A percentile compares a stretch with the other conserved stretches of the same genome.
phyloP scores from a whole-genome alignment of 1,284 basidiomycete species.

The Trametes polyzona region DNA sequence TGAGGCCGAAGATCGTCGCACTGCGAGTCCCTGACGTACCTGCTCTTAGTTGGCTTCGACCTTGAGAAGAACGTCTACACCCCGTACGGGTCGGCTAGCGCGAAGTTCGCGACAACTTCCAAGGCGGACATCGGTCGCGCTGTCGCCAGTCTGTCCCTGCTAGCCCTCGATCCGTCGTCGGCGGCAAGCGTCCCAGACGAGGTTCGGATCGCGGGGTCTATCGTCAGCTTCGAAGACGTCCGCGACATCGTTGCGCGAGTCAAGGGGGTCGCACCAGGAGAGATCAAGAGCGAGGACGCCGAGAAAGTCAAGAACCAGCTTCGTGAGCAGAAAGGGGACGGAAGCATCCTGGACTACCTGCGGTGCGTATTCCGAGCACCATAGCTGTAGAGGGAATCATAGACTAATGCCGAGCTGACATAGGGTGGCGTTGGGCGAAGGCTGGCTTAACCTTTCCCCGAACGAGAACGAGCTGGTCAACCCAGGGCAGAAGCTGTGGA shows the following conservation, averaged over 20 bases:
- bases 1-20: not conserved
- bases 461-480: constrained; percentile 37
- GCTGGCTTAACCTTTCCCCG: constrained; percentile 29
- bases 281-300: constrained; percentile 20
- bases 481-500: constrained; percentile 32
- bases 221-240: constrained; percentile 23
- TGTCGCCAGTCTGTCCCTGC: constrained; percentile 29
- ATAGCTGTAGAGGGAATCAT: not conserved
- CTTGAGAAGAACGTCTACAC: constrained; percentile 23
- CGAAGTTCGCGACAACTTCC: constrained; percentile 27
- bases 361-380: constrained; percentile 10
- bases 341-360: constrained; percentile 13
- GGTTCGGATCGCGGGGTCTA: constrained; percentile 28
- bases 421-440: constrained; percentile 33
- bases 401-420: not conserved
- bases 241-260: constrained; percentile 21
- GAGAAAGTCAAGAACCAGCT: constrained; percentile 15
- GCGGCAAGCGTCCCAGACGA: constrained; percentile 27
- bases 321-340: constrained; percentile 9
- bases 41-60: constrained; percentile 30
- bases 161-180: constrained; percentile 26
- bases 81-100: constrained; percentile 23
- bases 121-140: constrained; percentile 32
- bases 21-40: no score
- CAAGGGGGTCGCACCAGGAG: constrained; percentile 5